phyloP scores from a whole-genome alignment of 495 filamentous ascomycete species.

The Choiromyces venosus region DNA sequence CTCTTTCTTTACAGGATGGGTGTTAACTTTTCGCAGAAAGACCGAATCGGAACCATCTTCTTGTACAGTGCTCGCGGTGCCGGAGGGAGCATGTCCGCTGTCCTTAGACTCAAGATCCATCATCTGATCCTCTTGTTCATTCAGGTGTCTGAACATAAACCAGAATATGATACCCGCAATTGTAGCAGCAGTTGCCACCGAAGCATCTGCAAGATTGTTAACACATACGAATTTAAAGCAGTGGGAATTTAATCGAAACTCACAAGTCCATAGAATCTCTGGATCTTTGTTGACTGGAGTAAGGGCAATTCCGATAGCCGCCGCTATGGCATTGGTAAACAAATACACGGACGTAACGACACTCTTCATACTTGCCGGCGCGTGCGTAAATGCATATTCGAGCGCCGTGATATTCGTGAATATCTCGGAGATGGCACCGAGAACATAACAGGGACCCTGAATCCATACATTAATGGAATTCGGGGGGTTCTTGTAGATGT shows the following conservation, averaged over 20 bases:
- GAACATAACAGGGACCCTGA: constrained; percentile 59
- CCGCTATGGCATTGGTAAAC: constrained; percentile 64
- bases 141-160: constrained; percentile 54
- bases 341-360: constrained; percentile 63
- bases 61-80: no score
- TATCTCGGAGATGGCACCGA: constrained; percentile 70
- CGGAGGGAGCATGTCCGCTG: no score
- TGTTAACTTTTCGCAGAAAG: no score
- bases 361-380: constrained; percentile 70
- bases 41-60: no score
- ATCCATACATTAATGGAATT: constrained; percentile 62
- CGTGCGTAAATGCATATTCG: constrained; percentile 67
- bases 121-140: constrained; percentile 63
- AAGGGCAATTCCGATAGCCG: constrained; percentile 65
- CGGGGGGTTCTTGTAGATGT: constrained; percentile 59
- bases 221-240: no score
- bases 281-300: constrained; percentile 62
- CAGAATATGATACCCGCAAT: constrained; percentile 60
- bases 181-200: no score
- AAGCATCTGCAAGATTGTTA: no score
- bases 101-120: no score
- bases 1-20: no score
- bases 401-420: constrained; percentile 61
- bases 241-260: no score
- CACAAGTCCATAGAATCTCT: no score